A percentile compares a stretch with the other conserved stretches of the same genome.
phyloP scores from a whole-genome alignment of 345 rosid genomes.

The Passiflora organensis region DNA sequence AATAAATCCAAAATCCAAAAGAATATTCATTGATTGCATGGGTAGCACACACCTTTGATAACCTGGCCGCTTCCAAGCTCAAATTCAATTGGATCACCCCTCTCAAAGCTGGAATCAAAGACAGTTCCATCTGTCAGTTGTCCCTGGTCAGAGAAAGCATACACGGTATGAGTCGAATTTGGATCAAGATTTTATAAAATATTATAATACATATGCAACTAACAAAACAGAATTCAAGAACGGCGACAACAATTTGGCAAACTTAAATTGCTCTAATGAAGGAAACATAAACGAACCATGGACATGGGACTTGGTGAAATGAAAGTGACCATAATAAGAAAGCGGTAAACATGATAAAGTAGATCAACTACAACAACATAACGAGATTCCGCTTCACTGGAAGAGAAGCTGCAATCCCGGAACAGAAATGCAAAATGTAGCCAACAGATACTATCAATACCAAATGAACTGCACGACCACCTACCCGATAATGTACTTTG shows the following conservation, averaged over 20 bases:
- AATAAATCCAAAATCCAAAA: background rate
- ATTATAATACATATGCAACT: background rate
- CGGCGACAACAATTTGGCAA: background rate
- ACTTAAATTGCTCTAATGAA: background rate
- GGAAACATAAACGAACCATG: background rate
- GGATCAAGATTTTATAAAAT: background rate
- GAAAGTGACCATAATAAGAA: background rate
- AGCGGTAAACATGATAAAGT: background rate
- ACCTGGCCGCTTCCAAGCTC: conserved; percentile 96
- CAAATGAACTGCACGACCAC: conserved; percentile 17
- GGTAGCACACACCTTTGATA: conserved; percentile 65
- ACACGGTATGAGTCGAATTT: conserved; percentile 1
- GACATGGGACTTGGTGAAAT: background rate
- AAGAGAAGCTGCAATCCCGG: background rate
- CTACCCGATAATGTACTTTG: conserved; percentile 86
- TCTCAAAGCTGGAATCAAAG: conserved; percentile 94
- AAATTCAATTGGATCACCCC: conserved; percentile 94
- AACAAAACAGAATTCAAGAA: background rate
- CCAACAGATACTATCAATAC: background rate
- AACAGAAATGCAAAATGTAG: background rate
- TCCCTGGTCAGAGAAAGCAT: conserved; percentile 43
- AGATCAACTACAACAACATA: background rate
- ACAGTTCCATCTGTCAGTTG: conserved; percentile 90
- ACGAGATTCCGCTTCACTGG: background rate
- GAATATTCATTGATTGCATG: background rate